Evolutionary conservation across 2,329 filamentous ascomycete species (phyloP).

Genomic region (Cladophialophora immunda): DNA sequence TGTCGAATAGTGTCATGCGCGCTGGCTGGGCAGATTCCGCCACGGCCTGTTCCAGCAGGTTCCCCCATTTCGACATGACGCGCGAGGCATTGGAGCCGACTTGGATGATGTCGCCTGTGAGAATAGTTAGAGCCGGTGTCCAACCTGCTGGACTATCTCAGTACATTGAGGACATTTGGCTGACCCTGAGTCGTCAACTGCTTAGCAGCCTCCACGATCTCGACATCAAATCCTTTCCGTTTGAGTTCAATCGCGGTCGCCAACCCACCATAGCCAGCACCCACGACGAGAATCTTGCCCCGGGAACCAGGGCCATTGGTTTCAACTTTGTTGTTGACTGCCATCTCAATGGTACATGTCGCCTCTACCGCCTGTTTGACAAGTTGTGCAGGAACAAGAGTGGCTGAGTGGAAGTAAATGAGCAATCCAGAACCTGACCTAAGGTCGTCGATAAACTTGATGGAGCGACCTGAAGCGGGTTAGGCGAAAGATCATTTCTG

Average conservation of each 20-base stretch:
- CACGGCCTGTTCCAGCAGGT: constrained; percentile 57
- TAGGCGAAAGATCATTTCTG: too few relatives aligned
- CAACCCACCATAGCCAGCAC: constrained; percentile 44
- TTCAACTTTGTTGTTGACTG: background rate
- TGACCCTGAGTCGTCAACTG: constrained; percentile 24
- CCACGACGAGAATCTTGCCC: constrained; percentile 12
- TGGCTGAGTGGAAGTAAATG: background rate
- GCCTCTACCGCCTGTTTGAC: background rate
- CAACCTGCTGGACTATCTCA: constrained; percentile 41
- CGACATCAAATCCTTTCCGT: constrained; percentile 32
- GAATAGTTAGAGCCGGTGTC: constrained; percentile 42
- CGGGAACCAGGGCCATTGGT: background rate
- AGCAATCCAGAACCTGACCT: background rate
- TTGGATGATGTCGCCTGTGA: constrained; percentile 68
- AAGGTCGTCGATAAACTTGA: too few relatives aligned
- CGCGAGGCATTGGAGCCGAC: constrained; percentile 68
- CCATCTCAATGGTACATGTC: background rate
- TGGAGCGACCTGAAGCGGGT: too few relatives aligned
- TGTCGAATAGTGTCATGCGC: constrained; percentile 70
- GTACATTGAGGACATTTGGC: constrained; percentile 50
- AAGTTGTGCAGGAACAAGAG: background rate
- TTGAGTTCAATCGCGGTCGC: constrained; percentile 44
- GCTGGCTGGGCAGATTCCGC: constrained; percentile 59
- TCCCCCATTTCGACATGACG: constrained; percentile 67
- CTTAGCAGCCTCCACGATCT: constrained; percentile 7